Percentiles rank a stretch among this genome's conserved stretches.
phyloP scores from a whole-genome alignment of 73 alveolate genomes.

The Stentor coeruleus region DNA sequence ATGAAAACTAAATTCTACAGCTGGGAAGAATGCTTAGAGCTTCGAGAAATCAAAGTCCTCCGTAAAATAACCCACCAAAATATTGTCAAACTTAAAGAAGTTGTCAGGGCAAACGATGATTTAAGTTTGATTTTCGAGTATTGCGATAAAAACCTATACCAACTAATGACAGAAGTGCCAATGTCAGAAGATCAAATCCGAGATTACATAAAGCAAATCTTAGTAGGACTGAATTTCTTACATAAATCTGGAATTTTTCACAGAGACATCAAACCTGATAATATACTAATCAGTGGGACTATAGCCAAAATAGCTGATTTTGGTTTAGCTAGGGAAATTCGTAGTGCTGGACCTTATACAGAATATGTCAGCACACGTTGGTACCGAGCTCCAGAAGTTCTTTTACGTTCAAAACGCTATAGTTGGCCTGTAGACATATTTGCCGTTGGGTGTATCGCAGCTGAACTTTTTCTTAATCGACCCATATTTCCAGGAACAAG shows the following conservation, averaged over 20 bases:
- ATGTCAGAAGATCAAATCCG: background rate
- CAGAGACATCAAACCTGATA: slow-evolving; percentile 99
- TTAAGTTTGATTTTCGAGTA: slow-evolving; percentile 97
- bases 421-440: slow-evolving; percentile 20
- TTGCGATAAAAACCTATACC: slow-evolving; percentile 82
- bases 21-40: slow-evolving; percentile 98
- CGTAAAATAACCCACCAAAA: slow-evolving; percentile 79
- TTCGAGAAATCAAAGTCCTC: slow-evolving; percentile 96
- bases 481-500: slow-evolving; percentile 92
- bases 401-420: background rate
- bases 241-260: slow-evolving; percentile 27
- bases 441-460: slow-evolving; percentile 72
- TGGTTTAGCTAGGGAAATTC: slow-evolving; percentile 99
- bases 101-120: slow-evolving; percentile 81
- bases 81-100: slow-evolving; percentile 73
- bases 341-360: slow-evolving; percentile 98
- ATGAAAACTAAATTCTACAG: slow-evolving; percentile 40
- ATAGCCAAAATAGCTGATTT: slow-evolving; percentile 99
- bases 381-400: slow-evolving; percentile 99
- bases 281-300: slow-evolving; percentile 76
- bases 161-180: background rate
- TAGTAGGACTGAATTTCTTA: slow-evolving; percentile 5
- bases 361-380: slow-evolving; percentile 99
- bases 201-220: slow-evolving; percentile 1
- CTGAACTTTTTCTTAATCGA: slow-evolving; percentile 92